A percentile compares a stretch with the other conserved stretches of the same genome.
phyloP scores from a whole-genome alignment of 495 filamentous ascomycete species.

The Aspergillus cristatus region DNA sequence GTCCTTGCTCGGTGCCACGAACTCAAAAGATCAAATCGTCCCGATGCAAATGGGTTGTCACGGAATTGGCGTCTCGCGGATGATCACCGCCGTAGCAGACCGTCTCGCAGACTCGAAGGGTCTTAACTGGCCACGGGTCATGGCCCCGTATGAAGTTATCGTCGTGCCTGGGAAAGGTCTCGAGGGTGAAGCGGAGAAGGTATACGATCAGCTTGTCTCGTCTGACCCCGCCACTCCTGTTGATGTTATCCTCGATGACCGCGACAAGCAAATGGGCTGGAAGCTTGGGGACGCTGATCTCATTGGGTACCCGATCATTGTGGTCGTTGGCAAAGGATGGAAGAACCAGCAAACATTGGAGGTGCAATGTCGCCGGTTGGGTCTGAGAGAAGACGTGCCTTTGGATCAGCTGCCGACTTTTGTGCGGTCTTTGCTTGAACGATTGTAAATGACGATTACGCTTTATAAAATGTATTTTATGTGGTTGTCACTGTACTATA shows the following conservation, averaged over 20 bases:
- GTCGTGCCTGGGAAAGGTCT: constrained; percentile 50
- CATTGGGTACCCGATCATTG: constrained; percentile 76
- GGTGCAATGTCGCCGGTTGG: constrained; percentile 64
- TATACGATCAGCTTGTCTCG: constrained; percentile 49
- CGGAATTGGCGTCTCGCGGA: constrained; percentile 85
- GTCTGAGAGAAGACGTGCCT: constrained; percentile 36
- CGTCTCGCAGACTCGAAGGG: constrained; percentile 61
- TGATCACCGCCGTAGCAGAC: constrained; percentile 80
- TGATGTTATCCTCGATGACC: constrained; percentile 72
- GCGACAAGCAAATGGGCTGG: constrained; percentile 61
- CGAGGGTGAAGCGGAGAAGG: constrained; percentile 39
- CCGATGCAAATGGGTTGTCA: constrained; percentile 91
- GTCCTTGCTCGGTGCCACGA: constrained; percentile 11
- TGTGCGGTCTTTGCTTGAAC: constrained; percentile 32
- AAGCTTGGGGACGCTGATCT: constrained; percentile 83
- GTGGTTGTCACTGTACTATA: constrained; percentile 1
- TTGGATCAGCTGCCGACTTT: constrained; percentile 26
- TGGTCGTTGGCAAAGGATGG: constrained; percentile 73
- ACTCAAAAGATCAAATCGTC: constrained; percentile 25
- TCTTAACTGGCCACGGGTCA: constrained; percentile 78
- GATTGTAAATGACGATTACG: constrained; percentile 19
- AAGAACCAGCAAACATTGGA: constrained; percentile 52
- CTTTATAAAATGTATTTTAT: background rate
- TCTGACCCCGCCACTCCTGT: constrained; percentile 13
- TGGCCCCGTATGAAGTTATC: constrained; percentile 77